phyloP scores from a whole-genome alignment of 225 moss, liverwort and hornwort genomes.

The Straminergon stramineum region DNA sequence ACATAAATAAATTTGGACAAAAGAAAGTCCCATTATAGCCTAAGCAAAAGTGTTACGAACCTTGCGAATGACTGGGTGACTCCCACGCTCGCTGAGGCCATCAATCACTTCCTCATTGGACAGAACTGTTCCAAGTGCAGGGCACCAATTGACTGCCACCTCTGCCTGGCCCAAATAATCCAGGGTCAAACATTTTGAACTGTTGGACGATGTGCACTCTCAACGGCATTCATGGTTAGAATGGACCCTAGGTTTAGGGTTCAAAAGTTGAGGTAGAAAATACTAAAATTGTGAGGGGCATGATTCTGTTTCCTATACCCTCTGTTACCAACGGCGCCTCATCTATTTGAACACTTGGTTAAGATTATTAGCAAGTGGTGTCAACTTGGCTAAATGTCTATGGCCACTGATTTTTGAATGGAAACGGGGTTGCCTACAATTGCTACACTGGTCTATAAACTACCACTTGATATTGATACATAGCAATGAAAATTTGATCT shows the following conservation, averaged over 20 bases:
- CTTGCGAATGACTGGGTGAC: slow-evolving; percentile 89
- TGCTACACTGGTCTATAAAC: not conserved
- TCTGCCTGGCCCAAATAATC: slow-evolving; percentile 62
- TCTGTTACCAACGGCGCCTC: not conserved
- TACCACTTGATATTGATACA: not conserved
- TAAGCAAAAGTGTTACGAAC: slow-evolving; percentile 13
- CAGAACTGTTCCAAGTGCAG: slow-evolving; percentile 78
- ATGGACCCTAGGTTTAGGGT: not conserved
- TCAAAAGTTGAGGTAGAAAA: not conserved
- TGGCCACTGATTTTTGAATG: not conserved
- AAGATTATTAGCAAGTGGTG: not conserved
- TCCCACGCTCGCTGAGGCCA: slow-evolving; percentile 94
- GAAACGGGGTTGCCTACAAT: not conserved
- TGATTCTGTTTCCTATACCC: not conserved
- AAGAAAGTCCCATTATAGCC: not conserved
- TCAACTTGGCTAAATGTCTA: not conserved
- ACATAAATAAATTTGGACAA: not conserved
- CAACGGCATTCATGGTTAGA: not conserved
- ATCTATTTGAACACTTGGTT: not conserved
- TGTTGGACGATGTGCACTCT: not conserved
- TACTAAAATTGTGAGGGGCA: not conserved
- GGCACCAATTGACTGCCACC: slow-evolving; percentile 98
- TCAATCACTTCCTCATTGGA: slow-evolving; percentile 97
- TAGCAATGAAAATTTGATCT: not conserved
- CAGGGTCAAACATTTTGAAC: not conserved